A percentile compares a stretch with the other conserved stretches of the same genome.
These are phyloP conservation scores for Pseudopithomyces chartarum DNA, from an alignment of 2,329 filamentous ascomycete genomes.

Conservation along the genomic window DNA sequence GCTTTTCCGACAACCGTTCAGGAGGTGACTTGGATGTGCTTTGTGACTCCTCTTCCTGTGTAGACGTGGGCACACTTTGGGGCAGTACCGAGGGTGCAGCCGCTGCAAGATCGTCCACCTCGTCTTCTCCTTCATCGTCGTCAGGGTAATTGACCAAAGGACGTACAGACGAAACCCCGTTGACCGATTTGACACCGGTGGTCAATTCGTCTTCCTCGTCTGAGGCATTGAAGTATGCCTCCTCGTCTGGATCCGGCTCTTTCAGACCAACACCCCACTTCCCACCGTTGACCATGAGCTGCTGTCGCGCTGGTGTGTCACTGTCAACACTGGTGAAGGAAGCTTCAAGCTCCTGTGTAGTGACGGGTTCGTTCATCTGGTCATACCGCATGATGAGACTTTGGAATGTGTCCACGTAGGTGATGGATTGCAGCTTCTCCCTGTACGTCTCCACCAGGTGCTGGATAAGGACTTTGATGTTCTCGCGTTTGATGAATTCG, in stretches of 20 bases:
- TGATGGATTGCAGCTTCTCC: constrained; percentile 74
- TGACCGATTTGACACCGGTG: constrained; percentile 49
- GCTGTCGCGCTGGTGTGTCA: constrained; percentile 46
- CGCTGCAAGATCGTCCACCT: constrained; percentile 63
- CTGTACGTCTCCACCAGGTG: constrained; percentile 86
- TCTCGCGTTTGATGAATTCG: constrained; percentile 74
- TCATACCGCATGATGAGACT: constrained; percentile 79
- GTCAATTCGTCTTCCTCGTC: constrained; percentile 77
- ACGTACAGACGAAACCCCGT: constrained; percentile 66
- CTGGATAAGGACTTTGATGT: constrained; percentile 73
- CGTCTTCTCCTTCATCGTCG: constrained; percentile 70
- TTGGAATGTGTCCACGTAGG: constrained; percentile 84
- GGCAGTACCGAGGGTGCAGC: constrained; percentile 42
- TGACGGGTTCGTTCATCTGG: constrained; percentile 65
- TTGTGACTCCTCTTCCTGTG: constrained; percentile 30
- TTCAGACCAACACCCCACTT: constrained; percentile 72
- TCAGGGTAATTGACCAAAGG: constrained; percentile 91
- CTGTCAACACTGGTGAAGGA: constrained; percentile 74
- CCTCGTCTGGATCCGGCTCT: constrained; percentile 83
- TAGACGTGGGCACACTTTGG: constrained; percentile 26
- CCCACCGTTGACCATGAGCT: constrained; percentile 59
- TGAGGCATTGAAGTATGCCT: constrained; percentile 91
- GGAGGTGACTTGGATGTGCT: constrained; percentile 50
- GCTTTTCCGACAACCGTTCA: constrained; percentile 85
- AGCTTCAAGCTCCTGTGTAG: constrained; percentile 62